Evolutionary conservation across 2,329 filamentous ascomycete species (phyloP).

Genomic region (Elsinoe necatrix): DNA sequence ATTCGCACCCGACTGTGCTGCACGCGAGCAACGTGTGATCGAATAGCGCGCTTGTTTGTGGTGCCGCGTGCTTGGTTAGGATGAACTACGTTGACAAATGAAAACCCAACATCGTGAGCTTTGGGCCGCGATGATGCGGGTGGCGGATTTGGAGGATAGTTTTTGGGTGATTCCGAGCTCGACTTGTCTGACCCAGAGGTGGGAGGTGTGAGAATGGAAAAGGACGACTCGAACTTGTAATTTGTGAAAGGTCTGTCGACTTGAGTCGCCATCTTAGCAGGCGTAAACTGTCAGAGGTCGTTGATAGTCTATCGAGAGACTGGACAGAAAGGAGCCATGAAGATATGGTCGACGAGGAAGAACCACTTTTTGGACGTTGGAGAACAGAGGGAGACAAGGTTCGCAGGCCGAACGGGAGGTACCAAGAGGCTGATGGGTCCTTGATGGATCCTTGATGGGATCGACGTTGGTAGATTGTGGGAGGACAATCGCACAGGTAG

Average conservation of each 20-base stretch:
- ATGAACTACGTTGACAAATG: conserved; percentile 7
- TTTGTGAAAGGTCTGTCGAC: neutral
- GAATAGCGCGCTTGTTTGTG: conserved; percentile 8
- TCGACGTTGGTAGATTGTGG: neutral
- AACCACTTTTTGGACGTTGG: neutral
- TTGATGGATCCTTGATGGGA: neutral
- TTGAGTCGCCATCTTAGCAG: neutral
- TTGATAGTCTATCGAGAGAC: neutral
- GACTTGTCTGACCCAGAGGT: neutral
- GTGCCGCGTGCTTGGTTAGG: neutral
- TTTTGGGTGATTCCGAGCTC: neutral
- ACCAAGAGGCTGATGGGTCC: neutral
- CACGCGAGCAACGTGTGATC: conserved; percentile 10
- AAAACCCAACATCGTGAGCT: conserved; percentile 6
- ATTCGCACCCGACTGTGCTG: conserved; percentile 5
- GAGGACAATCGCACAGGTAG: neutral
- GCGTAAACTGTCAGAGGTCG: neutral
- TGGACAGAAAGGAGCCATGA: neutral
- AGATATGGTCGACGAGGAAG: neutral
- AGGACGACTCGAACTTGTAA: conserved; percentile 1
- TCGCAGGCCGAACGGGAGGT: neutral
- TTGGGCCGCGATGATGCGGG: neutral
- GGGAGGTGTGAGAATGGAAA: neutral
- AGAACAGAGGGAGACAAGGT: neutral
- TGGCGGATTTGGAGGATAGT: neutral